Conservation (phyloP, 176 grass and related monocot species). For the Zoysia japonica region DNA sequence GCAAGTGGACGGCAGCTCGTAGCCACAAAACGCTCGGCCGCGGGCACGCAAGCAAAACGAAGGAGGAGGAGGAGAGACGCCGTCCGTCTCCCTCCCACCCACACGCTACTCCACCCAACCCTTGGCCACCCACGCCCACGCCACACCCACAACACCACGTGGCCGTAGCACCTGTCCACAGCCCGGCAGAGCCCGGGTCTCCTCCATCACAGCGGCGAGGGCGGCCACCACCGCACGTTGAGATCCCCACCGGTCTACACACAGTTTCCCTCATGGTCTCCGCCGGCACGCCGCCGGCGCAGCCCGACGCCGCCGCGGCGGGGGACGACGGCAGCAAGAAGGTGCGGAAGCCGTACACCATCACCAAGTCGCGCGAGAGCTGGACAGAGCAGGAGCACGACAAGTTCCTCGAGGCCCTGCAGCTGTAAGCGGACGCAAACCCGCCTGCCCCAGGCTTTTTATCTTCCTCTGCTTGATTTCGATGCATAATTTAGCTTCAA, state of each 20-base stretch:
- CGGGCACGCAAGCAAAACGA: not conserved
- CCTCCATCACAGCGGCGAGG: not conserved
- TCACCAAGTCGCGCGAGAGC: conserved; percentile 88
- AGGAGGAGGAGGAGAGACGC: not conserved
- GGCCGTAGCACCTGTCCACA: not conserved
- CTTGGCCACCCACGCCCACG: not conserved
- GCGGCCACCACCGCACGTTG: conserved; percentile 24
- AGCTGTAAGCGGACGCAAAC: conserved; percentile 61
- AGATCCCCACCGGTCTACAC: not conserved
- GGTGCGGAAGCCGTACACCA: conserved; percentile 86
- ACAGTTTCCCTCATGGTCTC: conserved; percentile 40
- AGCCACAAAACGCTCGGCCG: conserved; percentile 43
- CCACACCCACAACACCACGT: conserved; percentile 34
- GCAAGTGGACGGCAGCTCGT: conserved; percentile 37
- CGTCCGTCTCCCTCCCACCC: not conserved
- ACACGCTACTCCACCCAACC: conserved; percentile 38
- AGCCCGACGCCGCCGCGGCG: conserved; percentile 19
- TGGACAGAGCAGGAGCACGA: conserved; percentile 96
- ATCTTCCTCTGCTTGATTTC: not conserved
- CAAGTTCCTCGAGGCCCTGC: conserved; percentile 88
- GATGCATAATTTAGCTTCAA: conserved; percentile 5
- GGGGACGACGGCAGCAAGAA: conserved; percentile 79
- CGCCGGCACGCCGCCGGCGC: conserved; percentile 34
- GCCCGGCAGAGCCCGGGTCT: not conserved
- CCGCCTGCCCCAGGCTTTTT: not conserved